phyloP scores from a whole-genome alignment of 257 asterid genomes.

The Lantana camara region DNA sequence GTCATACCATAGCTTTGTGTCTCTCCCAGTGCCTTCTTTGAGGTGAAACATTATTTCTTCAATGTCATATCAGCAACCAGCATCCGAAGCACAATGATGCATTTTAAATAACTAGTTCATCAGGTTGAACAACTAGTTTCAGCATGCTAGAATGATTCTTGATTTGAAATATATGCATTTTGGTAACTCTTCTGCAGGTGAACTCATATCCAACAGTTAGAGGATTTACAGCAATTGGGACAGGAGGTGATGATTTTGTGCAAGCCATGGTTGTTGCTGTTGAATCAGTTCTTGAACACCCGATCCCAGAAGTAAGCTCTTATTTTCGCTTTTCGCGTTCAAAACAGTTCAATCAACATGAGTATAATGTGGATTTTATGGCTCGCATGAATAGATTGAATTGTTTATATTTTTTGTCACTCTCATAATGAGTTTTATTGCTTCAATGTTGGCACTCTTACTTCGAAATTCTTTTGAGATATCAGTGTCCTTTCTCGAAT shows the following conservation, averaged over 20 bases:
- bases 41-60: not conserved
- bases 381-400: constrained; percentile 1
- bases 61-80: not conserved
- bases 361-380: constrained; percentile 10
- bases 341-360: constrained; percentile 2
- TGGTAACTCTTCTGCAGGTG: constrained; percentile 46
- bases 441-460: not conserved
- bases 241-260: constrained; percentile 94
- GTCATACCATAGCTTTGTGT: not conserved
- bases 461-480: not conserved
- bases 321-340: constrained; percentile 10
- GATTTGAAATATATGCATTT: constrained; percentile 9
- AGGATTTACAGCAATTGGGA: constrained; percentile 95
- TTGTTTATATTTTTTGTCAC: not conserved
- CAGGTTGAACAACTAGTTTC: constrained; percentile 13
- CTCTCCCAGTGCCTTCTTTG: not conserved
- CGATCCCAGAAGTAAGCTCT: constrained; percentile 72
- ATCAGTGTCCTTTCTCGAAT: constrained; percentile 9
- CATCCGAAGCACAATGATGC: constrained; percentile 1
- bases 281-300: constrained; percentile 77
- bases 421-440: constrained; percentile 8
- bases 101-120: not conserved
- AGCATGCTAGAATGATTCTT: constrained; percentile 5
- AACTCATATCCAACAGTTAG: constrained; percentile 89
- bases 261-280: constrained; percentile 96